Conservation (phyloP, 163 green algal genomes). For the Trebouxiophyceae sp. region DNA sequence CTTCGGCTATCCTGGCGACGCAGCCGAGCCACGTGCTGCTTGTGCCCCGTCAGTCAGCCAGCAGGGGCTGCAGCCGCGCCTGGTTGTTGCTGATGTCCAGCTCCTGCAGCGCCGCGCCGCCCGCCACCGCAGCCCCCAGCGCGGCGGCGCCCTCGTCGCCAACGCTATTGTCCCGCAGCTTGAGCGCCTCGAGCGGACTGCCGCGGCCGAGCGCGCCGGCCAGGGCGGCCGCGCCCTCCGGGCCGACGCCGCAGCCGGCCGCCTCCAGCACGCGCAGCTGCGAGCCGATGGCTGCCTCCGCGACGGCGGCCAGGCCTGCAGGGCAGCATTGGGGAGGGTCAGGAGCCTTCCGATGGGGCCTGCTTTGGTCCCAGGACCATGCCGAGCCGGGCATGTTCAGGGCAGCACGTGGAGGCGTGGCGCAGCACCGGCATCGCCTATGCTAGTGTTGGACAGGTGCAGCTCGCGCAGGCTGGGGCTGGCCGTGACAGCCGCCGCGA, state of each 20-base stretch:
- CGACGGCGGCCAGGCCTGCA: constrained; percentile 18
- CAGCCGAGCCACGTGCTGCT: too few species aligned
- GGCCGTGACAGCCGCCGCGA: constrained; percentile 10
- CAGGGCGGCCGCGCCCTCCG: constrained; percentile 15
- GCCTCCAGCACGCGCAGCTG: constrained; percentile 29
- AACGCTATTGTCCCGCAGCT: neutral
- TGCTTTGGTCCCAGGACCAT: too few species aligned
- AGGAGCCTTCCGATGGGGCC: too few species aligned
- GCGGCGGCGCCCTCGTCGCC: neutral
- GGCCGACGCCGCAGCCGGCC: constrained; percentile 28
- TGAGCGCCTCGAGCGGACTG: neutral
- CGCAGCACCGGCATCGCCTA: too few species aligned
- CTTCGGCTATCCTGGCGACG: too few species aligned
- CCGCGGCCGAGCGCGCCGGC: neutral
- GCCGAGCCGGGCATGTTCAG: too few species aligned
- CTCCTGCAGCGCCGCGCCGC: constrained; percentile 16
- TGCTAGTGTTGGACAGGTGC: constrained; percentile 9
- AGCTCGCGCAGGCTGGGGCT: constrained; percentile 11
- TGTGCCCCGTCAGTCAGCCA: too few species aligned
- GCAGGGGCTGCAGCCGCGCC: too few species aligned
- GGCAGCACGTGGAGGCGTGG: too few species aligned
- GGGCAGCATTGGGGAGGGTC: neutral
- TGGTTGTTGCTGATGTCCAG: neutral
- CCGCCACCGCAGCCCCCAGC: neutral
- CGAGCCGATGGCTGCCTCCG: constrained; percentile 2